These are phyloP conservation scores for Anthostomella pinea DNA, from an alignment of 2,329 filamentous ascomycete genomes.

Conservation along the genomic window DNA sequence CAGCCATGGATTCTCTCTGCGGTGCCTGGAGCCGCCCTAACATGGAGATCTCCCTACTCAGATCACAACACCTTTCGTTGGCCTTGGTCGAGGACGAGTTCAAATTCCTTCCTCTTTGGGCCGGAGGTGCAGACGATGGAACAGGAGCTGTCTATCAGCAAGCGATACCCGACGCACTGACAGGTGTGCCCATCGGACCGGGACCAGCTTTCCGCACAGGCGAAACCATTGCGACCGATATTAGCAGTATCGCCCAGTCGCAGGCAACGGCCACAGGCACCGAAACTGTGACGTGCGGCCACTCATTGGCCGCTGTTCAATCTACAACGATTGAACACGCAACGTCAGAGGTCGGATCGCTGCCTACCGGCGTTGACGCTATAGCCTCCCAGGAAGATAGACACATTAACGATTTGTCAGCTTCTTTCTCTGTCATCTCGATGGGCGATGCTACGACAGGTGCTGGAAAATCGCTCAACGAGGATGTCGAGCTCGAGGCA, in stretches of 20 bases:
- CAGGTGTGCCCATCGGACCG: slow-evolving; percentile 26
- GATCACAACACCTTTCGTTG: slow-evolving; percentile 47
- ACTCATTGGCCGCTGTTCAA: slow-evolving; percentile 13
- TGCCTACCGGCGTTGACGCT: background rate
- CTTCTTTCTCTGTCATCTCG: no score
- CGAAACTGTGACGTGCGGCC: slow-evolving; percentile 16
- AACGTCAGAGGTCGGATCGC: background rate
- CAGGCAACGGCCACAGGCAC: slow-evolving; percentile 9
- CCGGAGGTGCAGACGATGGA: slow-evolving; percentile 53
- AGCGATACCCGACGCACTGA: slow-evolving; percentile 27
- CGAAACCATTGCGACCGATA: slow-evolving; percentile 21
- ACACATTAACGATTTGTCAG: no score
- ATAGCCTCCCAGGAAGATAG: background rate
- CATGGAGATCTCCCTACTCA: slow-evolving; percentile 35
- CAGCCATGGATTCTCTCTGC: no score
- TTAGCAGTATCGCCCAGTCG: slow-evolving; percentile 14
- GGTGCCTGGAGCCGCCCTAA: slow-evolving; percentile 22
- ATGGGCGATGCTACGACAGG: no score
- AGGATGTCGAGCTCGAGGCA: no score
- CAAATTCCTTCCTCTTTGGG: slow-evolving; percentile 64
- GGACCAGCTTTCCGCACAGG: slow-evolving; percentile 33
- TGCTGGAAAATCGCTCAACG: no score
- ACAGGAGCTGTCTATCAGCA: slow-evolving; percentile 46
- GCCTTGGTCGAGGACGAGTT: slow-evolving; percentile 55
- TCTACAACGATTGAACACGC: slow-evolving; percentile 6